Conservation (phyloP, 2,329 filamentous ascomycete species). For the Phaeosphaeriaceae sp. region DNA sequence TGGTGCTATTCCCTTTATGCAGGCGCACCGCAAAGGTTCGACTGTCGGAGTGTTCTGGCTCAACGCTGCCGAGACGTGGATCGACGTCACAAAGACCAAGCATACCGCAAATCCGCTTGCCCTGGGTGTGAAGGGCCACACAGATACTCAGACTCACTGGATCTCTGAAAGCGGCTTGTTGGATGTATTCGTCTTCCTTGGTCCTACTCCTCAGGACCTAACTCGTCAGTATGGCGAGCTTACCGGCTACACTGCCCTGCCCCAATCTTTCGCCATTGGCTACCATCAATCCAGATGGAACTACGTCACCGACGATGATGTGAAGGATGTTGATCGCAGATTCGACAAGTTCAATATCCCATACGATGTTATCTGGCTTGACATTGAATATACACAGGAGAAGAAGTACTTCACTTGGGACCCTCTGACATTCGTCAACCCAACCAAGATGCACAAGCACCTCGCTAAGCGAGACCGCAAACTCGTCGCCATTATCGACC, state of each 20-base stretch:
- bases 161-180: slow-evolving; percentile 90
- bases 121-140: slow-evolving; percentile 71
- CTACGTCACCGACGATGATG: slow-evolving; percentile 95
- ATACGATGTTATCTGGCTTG: slow-evolving; percentile 98
- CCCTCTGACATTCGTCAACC: slow-evolving; percentile 82
- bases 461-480: slow-evolving; percentile 86
- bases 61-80: slow-evolving; percentile 95
- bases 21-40: slow-evolving; percentile 91
- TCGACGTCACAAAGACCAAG: slow-evolving; percentile 87
- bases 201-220: slow-evolving; percentile 82
- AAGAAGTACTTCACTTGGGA: slow-evolving; percentile 99
- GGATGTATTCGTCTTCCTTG: slow-evolving; percentile 93
- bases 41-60: slow-evolving; percentile 98
- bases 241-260: slow-evolving; percentile 88
- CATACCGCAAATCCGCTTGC: slow-evolving; percentile 76
- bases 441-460: slow-evolving; percentile 85
- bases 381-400: slow-evolving; percentile 95
- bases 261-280: slow-evolving; percentile 87
- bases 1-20: slow-evolving; percentile 97
- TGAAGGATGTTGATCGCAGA: slow-evolving; percentile 93
- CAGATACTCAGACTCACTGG: slow-evolving; percentile 91
- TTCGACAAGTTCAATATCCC: slow-evolving; percentile 96
- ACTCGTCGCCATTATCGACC: slow-evolving; percentile 92
- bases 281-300: slow-evolving; percentile 99
- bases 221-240: slow-evolving; percentile 84